Evolutionary conservation across 768 basidiomycete species (phyloP).

Genomic region (Coprinopsis marcescibilis): DNA sequence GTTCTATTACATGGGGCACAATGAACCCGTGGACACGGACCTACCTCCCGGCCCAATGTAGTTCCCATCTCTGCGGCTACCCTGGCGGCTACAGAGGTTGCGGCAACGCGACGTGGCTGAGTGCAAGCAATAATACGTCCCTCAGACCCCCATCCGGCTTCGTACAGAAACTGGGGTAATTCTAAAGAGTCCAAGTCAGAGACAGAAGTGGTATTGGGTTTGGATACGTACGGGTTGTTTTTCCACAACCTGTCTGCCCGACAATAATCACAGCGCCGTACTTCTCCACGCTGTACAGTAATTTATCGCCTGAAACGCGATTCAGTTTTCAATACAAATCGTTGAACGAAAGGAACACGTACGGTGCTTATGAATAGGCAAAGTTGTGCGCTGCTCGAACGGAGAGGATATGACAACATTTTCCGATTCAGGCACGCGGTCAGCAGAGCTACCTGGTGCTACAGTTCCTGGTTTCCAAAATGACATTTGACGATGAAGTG

Average conservation of each 20-base stretch:
- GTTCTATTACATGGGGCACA: no score
- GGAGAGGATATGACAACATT: constrained; percentile 57
- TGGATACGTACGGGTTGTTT: constrained; percentile 80
- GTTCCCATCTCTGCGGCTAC: constrained; percentile 92
- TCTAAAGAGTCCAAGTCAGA: constrained; percentile 43
- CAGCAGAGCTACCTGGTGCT: constrained; percentile 82
- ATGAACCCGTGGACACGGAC: constrained; percentile 13
- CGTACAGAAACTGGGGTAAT: constrained; percentile 89
- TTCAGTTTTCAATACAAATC: constrained; percentile 1
- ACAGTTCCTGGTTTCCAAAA: constrained; percentile 91
- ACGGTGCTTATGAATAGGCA: constrained; percentile 93
- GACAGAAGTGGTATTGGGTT: constrained; percentile 3
- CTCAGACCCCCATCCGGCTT: constrained; percentile 86
- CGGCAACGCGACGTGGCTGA: constrained; percentile 89
- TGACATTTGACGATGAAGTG: constrained; percentile 36
- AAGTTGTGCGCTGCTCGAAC: constrained; percentile 67
- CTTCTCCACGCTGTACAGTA: constrained; percentile 81
- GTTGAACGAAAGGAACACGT: constrained; percentile 18
- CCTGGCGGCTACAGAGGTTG: constrained; percentile 87
- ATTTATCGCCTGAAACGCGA: constrained; percentile 58
- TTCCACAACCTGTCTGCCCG: constrained; percentile 95
- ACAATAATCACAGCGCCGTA: constrained; percentile 84
- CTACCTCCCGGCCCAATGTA: constrained; percentile 87
- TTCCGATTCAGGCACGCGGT: constrained; percentile 75
- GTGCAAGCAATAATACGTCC: constrained; percentile 89